Evolutionary conservation across 2,329 filamentous ascomycete species (phyloP).

Genomic region (Cladophialophora psammophila): DNA sequence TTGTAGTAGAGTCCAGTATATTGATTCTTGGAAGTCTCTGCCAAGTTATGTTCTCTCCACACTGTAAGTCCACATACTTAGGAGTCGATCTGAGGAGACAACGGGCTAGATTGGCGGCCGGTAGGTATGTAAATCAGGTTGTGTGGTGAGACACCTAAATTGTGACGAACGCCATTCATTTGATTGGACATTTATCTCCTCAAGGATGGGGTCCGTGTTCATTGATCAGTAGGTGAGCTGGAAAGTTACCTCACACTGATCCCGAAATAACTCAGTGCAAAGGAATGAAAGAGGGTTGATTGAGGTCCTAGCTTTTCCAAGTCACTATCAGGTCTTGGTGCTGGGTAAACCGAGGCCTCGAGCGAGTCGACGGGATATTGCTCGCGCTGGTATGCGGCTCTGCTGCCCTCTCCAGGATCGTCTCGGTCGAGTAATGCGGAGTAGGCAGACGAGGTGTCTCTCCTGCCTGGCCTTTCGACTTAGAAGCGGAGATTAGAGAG

Average conservation of each 20-base stretch:
- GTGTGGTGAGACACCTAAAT: too few species aligned
- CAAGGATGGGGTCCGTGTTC: too few species aligned
- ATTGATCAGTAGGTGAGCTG: too few species aligned
- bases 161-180: too few species aligned
- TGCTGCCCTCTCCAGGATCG: background rate
- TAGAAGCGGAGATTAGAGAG: slow-evolving; percentile 1
- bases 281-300: background rate
- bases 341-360: slow-evolving; percentile 24
- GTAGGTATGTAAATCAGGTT: too few species aligned
- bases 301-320: background rate
- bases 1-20: background rate
- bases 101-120: too few species aligned
- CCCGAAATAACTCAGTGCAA: background rate
- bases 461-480: background rate
- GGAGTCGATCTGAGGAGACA: background rate
- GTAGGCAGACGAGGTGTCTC: background rate
- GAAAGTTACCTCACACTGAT: background rate
- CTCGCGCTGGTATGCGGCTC: background rate
- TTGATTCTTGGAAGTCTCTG: background rate
- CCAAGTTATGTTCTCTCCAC: background rate
- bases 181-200: too few species aligned
- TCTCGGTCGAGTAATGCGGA: background rate
- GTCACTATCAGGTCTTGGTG: slow-evolving; percentile 22
- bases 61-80: background rate
- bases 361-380: background rate